These are phyloP conservation scores for Pseudoscleropodium purum DNA, from an alignment of 225 moss, liverwort and hornwort species.

Conservation along the genomic window DNA sequence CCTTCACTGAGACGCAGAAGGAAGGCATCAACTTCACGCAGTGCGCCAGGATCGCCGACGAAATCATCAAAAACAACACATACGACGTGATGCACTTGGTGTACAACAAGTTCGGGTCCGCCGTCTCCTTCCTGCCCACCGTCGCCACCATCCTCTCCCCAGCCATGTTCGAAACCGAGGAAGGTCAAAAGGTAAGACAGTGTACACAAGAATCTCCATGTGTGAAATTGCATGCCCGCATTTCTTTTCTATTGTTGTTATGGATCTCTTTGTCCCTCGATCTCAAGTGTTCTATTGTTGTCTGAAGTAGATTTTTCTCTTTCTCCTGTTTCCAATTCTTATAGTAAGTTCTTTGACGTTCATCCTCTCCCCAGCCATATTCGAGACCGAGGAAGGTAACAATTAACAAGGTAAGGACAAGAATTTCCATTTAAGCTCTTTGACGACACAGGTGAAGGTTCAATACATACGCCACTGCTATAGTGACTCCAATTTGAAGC, in stretches of 20 bases:
- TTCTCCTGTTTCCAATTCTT: not conserved
- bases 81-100: constrained; percentile 26
- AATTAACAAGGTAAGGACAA: too few relatives aligned
- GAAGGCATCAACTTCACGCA: constrained; percentile 30
- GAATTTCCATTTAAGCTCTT: too few relatives aligned
- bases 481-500: not conserved
- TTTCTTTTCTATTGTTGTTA: not conserved
- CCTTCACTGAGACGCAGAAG: constrained; percentile 51
- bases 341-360: not conserved
- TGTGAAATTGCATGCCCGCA: too few relatives aligned
- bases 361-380: too few relatives aligned
- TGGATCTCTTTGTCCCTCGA: not conserved
- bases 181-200: not conserved
- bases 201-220: not conserved
- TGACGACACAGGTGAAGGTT: not conserved
- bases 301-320: too few relatives aligned
- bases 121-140: constrained; percentile 42
- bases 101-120: constrained; percentile 45
- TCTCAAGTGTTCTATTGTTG: not conserved
- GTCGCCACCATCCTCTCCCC: constrained; percentile 34
- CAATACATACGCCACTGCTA: not conserved
- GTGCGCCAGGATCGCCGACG: constrained; percentile 38
- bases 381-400: too few relatives aligned
- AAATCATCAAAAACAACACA: constrained; percentile 21
- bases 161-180: constrained; percentile 6